Conservation (phyloP, 148 eudicot genomes). For the Polygonum maritimum region DNA sequence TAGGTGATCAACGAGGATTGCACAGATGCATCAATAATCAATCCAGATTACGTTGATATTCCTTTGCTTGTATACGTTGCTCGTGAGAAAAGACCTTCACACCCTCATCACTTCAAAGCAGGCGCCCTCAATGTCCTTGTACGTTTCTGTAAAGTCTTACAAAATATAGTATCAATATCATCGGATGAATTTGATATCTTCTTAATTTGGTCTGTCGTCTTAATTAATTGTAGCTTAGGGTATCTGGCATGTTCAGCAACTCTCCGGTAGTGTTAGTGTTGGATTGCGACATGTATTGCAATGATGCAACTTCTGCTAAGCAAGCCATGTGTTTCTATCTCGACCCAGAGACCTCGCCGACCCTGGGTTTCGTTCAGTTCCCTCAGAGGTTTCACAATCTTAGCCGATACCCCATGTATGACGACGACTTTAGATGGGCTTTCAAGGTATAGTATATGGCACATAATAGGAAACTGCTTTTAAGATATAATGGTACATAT, state of each 20-base stretch:
- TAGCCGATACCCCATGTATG: conserved; percentile 32
- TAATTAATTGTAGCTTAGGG: conserved; percentile 26
- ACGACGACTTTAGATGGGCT: conserved; percentile 20
- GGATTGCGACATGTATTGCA: conserved; percentile 46
- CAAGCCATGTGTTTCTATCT: conserved; percentile 43
- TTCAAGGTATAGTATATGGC: conserved; percentile 17
- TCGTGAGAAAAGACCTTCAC: conserved; percentile 49
- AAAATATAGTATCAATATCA: background rate
- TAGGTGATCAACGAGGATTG: background rate
- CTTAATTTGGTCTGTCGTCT: background rate
- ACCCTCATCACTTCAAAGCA: conserved; percentile 58
- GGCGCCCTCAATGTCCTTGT: conserved; percentile 64
- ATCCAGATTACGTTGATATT: conserved; percentile 8
- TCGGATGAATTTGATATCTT: background rate
- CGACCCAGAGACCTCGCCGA: conserved; percentile 17
- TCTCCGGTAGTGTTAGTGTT: conserved; percentile 26
- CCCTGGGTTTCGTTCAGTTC: conserved; percentile 31
- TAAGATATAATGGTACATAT: too few species aligned
- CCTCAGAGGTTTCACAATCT: conserved; percentile 34
- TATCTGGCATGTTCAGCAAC: conserved; percentile 30
- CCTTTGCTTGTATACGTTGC: conserved; percentile 57
- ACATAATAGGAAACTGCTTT: too few species aligned
- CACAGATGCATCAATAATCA: background rate
- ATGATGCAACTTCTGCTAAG: conserved; percentile 28
- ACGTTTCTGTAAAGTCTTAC: background rate